A percentile compares a stretch with the other conserved stretches of the same genome.
phyloP scores from a whole-genome alignment of 1,284 basidiomycete genomes.

The Trichosporon ovoides region DNA sequence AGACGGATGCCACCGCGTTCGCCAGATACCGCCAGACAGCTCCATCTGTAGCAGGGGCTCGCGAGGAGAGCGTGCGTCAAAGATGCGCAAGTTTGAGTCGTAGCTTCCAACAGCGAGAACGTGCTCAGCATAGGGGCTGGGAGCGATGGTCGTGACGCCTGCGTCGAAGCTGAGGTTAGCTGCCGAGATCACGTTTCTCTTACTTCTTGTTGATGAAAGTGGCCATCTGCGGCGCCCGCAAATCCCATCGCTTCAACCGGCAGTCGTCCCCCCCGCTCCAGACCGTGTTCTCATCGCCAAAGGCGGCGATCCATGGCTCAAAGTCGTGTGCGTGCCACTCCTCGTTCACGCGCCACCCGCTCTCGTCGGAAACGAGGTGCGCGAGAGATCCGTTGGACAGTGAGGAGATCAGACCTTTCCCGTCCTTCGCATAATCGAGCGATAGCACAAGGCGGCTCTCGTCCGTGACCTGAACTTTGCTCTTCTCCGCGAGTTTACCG shows the following conservation, averaged over 20 bases:
- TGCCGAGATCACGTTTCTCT: constrained; percentile 14
- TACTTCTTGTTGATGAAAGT: constrained; percentile 70
- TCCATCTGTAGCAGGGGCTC: constrained; percentile 59
- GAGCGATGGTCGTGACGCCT: constrained; percentile 87
- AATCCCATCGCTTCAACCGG: constrained; percentile 85
- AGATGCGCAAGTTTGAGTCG: constrained; percentile 72
- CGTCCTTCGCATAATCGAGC: constrained; percentile 59
- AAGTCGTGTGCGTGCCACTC: constrained; percentile 86
- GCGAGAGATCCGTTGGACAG: constrained; percentile 70
- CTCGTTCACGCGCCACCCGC: constrained; percentile 44
- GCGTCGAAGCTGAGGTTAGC: constrained; percentile 67
- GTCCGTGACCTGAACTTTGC: constrained; percentile 2
- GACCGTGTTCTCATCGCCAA: constrained; percentile 67
- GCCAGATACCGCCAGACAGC: constrained; percentile 90
- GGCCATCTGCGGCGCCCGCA: constrained; percentile 61
- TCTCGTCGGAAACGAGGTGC: constrained; percentile 56
- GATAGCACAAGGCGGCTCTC: constrained; percentile 59
- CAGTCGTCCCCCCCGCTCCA: constrained; percentile 96
- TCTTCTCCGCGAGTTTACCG: neutral
- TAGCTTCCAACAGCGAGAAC: constrained; percentile 89
- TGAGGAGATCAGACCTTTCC: constrained; percentile 59
- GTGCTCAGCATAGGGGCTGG: constrained; percentile 71
- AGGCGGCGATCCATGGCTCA: constrained; percentile 91
- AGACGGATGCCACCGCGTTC: constrained; percentile 89
- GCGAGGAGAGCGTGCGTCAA: constrained; percentile 69